These are phyloP conservation scores for Penicillium hesseltinei DNA, from an alignment of 2,329 filamentous ascomycete genomes.

Conservation along the genomic window DNA sequence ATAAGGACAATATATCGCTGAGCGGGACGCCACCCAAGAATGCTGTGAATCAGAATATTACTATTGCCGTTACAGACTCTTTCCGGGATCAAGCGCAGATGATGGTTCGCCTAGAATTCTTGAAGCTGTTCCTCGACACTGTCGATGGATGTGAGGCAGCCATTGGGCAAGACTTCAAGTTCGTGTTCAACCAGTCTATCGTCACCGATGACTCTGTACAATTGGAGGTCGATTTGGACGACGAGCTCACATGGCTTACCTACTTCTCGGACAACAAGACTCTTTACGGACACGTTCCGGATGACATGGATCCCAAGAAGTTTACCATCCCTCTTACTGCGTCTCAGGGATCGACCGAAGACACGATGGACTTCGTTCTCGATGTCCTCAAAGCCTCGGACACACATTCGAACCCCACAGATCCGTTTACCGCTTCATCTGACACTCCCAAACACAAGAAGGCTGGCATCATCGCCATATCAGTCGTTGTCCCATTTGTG, in stretches of 20 bases:
- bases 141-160: conserved; percentile 49
- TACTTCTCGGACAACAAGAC: conserved; percentile 48
- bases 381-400: conserved; percentile 27
- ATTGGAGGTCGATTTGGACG: conserved; percentile 46
- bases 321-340: conserved; percentile 47
- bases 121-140: conserved; percentile 44
- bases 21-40: conserved; percentile 63
- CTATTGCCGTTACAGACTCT: conserved; percentile 59
- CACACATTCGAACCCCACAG: conserved; percentile 17
- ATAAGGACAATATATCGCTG: conserved; percentile 61
- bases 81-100: conserved; percentile 60
- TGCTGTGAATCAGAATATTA: conserved; percentile 61
- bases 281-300: conserved; percentile 52
- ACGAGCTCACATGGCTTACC: conserved; percentile 47
- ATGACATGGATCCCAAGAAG: conserved; percentile 37
- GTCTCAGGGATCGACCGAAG: conserved; percentile 36
- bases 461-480: conserved; percentile 39
- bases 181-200: conserved; percentile 47
- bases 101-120: conserved; percentile 50
- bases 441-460: conserved; percentile 28
- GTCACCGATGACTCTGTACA: conserved; percentile 42
- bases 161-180: conserved; percentile 50
- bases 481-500: conserved; percentile 37
- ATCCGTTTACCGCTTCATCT: conserved; percentile 19
- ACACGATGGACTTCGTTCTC: conserved; percentile 49